These are phyloP conservation scores for Ambispora gerdemannii DNA, from an alignment of 192 early-diverging fungal genomes.

Conservation along the genomic window DNA sequence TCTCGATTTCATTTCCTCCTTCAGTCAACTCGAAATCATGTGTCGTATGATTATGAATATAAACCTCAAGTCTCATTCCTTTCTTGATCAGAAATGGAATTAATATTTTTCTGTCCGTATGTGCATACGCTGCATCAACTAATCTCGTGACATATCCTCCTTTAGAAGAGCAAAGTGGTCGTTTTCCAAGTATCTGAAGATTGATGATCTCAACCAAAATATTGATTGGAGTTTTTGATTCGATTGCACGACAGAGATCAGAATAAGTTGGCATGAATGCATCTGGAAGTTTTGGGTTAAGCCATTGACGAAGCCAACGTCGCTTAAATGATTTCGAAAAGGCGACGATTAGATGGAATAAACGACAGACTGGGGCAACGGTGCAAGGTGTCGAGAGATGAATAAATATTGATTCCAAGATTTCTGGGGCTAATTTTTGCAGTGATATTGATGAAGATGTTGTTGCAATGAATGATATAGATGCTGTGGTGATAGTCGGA, in stretches of 20 bases:
- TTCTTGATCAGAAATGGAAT: conserved; percentile 11
- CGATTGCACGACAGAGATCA: conserved; percentile 19
- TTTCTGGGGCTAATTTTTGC: conserved; percentile 19
- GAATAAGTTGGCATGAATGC: conserved; percentile 29
- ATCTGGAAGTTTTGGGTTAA: conserved; percentile 26
- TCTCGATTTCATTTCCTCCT: neutral
- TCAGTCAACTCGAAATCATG: conserved; percentile 11
- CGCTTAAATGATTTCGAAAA: conserved; percentile 24
- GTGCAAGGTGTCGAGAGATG: neutral
- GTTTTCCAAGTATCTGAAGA: conserved; percentile 4
- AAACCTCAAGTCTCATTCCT: conserved; percentile 16
- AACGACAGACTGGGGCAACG: conserved; percentile 10
- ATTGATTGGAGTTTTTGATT: conserved; percentile 25
- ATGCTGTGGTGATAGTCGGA: too few relatives aligned
- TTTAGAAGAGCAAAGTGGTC: conserved; percentile 8
- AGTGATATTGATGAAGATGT: neutral
- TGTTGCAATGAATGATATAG: neutral
- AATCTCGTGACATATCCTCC: conserved; percentile 14
- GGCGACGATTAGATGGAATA: conserved; percentile 12
- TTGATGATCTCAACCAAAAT: conserved; percentile 27
- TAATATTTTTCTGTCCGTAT: neutral
- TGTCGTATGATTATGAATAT: conserved; percentile 11
- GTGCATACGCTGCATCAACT: conserved; percentile 2
- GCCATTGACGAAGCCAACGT: conserved; percentile 27
- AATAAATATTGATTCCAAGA: conserved; percentile 28